phyloP scores from a whole-genome alignment of 2,329 filamentous ascomycete genomes.

The Erysiphe pulchra region DNA sequence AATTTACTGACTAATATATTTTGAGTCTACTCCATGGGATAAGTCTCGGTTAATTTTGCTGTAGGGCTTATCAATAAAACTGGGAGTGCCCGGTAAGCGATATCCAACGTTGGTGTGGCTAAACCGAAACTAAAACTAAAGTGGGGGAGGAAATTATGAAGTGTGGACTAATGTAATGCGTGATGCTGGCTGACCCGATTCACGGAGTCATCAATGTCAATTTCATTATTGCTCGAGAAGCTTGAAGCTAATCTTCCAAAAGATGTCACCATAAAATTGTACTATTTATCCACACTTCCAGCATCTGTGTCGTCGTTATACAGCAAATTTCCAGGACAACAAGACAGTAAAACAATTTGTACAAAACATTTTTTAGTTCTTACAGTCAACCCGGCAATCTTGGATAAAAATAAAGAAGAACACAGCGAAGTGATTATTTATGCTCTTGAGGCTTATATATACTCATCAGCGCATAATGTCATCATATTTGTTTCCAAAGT shows the following conservation, averaged over 20 bases:
- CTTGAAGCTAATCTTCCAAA: conserved; percentile 22
- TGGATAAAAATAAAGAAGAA: conserved; percentile 7
- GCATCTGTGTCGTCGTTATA: conserved; percentile 51
- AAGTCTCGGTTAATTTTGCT: no score
- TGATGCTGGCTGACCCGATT: neutral
- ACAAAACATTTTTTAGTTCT: conserved; percentile 58
- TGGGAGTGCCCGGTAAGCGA: no score
- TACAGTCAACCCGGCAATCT: conserved; percentile 17
- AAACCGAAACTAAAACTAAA: no score
- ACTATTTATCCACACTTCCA: conserved; percentile 74
- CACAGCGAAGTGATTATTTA: conserved; percentile 36
- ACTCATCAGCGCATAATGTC: conserved; percentile 53
- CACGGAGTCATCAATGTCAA: neutral
- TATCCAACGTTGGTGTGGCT: no score
- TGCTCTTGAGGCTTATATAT: conserved; percentile 70
- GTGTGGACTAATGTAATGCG: no score
- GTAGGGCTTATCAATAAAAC: no score
- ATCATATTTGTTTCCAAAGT: conserved; percentile 93
- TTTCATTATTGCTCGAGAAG: conserved; percentile 8
- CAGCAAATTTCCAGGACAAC: conserved; percentile 45
- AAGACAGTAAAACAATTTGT: conserved; percentile 55
- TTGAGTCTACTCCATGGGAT: no score
- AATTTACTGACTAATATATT: no score
- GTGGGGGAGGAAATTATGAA: no score
- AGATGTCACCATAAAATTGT: conserved; percentile 35